These are phyloP conservation scores for Neurospora sp. DNA, from an alignment of 495 filamentous ascomycete species.

Conservation along the genomic window DNA sequence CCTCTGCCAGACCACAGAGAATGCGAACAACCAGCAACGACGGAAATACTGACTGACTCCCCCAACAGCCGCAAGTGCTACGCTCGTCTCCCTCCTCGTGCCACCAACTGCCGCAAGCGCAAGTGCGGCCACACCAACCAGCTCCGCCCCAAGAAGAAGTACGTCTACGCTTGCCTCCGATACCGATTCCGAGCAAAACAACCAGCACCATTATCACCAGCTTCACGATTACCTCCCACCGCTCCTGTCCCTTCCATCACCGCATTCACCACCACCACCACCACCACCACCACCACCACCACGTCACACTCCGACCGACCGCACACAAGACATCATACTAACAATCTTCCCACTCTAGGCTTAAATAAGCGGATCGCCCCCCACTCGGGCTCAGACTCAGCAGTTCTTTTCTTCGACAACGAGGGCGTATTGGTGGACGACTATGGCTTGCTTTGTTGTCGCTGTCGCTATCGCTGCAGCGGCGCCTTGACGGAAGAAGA, in stretches of 20 bases:
- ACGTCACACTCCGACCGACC: not conserved
- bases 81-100: conserved; percentile 93
- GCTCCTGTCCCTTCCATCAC: not conserved
- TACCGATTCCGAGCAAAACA: not conserved
- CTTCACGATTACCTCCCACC: not conserved
- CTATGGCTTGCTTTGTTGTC: not conserved
- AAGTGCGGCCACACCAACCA: conserved; percentile 99
- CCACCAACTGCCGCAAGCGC: conserved; percentile 99
- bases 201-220: not conserved
- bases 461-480: not conserved
- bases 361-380: not conserved
- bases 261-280: not conserved
- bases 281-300: not conserved
- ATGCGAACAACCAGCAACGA: not conserved
- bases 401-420: not conserved
- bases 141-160: conserved; percentile 99
- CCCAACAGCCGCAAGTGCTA: conserved; percentile 80
- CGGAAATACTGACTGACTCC: not conserved
- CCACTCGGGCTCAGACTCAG: not conserved
- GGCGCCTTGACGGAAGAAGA: not conserved
- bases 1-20: not conserved
- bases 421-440: not conserved
- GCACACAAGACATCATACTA: not conserved
- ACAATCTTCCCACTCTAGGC: not conserved
- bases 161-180: not conserved